Conservation (phyloP, 495 filamentous ascomycete genomes). For the Echria macrotheca region DNA sequence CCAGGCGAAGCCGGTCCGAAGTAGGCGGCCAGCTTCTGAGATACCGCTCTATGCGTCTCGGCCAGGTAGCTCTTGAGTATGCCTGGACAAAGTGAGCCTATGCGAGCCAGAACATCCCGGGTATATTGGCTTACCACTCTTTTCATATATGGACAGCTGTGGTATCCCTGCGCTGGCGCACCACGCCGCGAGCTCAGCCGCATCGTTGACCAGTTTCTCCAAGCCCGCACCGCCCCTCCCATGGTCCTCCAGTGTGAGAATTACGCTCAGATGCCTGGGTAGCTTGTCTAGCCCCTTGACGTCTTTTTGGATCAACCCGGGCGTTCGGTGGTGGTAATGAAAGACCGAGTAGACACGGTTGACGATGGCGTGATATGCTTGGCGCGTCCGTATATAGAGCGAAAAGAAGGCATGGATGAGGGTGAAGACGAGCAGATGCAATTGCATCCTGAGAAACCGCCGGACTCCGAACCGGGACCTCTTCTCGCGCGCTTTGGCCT, state of each 20-base stretch:
- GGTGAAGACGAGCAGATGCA: slow-evolving; percentile 65
- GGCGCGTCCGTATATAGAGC: slow-evolving; percentile 74
- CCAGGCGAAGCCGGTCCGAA: slow-evolving; percentile 65
- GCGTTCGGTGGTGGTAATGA: slow-evolving; percentile 89
- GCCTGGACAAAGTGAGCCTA: slow-evolving; percentile 49
- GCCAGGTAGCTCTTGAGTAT: slow-evolving; percentile 79
- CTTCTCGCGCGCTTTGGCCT: slow-evolving; percentile 15
- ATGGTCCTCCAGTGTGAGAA: slow-evolving; percentile 69
- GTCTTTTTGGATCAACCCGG: slow-evolving; percentile 83
- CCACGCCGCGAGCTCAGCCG: slow-evolving; percentile 86
- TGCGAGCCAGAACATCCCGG: too few relatives aligned
- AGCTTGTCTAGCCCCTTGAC: slow-evolving; percentile 66
- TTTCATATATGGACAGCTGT: slow-evolving; percentile 83
- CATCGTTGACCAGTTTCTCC: slow-evolving; percentile 81
- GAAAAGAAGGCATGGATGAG: slow-evolving; percentile 78
- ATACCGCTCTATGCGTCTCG: slow-evolving; percentile 66
- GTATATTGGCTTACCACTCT: too few relatives aligned
- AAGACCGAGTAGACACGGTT: slow-evolving; percentile 72
- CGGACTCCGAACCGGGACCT: slow-evolving; percentile 51
- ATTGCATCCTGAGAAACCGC: slow-evolving; percentile 58
- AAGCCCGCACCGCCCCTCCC: slow-evolving; percentile 60
- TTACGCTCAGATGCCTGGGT: slow-evolving; percentile 81
- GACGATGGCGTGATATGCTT: slow-evolving; percentile 68
- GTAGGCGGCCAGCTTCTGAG: slow-evolving; percentile 71
- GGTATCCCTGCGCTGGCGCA: slow-evolving; percentile 81